These are phyloP conservation scores for Fusarium torreyae DNA, from an alignment of 2,329 filamentous ascomycete species.

Conservation along the genomic window DNA sequence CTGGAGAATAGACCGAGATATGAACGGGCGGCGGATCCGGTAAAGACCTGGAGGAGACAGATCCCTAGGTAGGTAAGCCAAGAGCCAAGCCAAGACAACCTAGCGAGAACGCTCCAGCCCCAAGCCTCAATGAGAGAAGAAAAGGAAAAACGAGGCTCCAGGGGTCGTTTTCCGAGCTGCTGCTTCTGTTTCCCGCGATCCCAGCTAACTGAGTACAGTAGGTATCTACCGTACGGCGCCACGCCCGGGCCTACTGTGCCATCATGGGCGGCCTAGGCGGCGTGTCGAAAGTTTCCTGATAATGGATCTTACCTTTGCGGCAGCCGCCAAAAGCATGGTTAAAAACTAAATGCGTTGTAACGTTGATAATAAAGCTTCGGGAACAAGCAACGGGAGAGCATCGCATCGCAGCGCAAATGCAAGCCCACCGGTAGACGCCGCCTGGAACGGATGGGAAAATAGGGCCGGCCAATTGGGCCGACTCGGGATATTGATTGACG, in stretches of 20 bases:
- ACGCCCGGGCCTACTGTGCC: constrained; percentile 34
- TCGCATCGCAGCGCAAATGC: constrained; percentile 19
- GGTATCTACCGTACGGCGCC: constrained; percentile 29
- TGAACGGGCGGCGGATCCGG: constrained; percentile 46
- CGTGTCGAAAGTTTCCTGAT: constrained; percentile 15
- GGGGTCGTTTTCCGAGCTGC: constrained; percentile 21
- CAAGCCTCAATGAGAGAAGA: constrained; percentile 12
- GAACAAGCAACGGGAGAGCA: constrained; percentile 27
- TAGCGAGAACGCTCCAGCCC: constrained; percentile 42
- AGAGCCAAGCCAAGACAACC: not conserved
- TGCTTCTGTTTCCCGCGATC: not conserved
- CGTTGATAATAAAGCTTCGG: constrained; percentile 28
- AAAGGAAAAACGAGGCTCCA: constrained; percentile 8
- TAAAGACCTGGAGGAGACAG: constrained; percentile 38
- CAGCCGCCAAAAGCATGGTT: not conserved
- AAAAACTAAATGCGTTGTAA: constrained; percentile 18
- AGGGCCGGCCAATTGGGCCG: constrained; percentile 51
- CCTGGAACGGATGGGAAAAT: constrained; percentile 34
- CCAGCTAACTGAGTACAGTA: constrained; percentile 1
- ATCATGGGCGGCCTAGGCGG: constrained; percentile 19
- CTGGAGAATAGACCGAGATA: constrained; percentile 46
- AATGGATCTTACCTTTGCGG: not conserved
- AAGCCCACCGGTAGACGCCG: constrained; percentile 34
- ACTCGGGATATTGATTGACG: constrained; percentile 35
- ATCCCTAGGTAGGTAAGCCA: constrained; percentile 25